Conservation (phyloP, 768 basidiomycete species). For the Clitopilus hobsonii region DNA sequence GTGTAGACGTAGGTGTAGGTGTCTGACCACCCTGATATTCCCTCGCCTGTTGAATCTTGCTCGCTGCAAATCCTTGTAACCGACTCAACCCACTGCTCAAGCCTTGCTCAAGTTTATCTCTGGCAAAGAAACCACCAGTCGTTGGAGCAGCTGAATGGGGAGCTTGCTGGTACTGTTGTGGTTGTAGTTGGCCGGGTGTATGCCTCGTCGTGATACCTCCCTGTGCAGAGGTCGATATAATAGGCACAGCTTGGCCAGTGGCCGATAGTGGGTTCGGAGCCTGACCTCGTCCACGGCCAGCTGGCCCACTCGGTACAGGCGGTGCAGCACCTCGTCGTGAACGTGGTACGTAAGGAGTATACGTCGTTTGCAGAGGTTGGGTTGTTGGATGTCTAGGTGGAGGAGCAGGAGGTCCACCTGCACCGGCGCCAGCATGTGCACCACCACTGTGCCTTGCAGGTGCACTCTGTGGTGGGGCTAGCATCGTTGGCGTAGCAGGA, state of each 20-base stretch:
- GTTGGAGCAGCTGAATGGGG: constrained; percentile 2
- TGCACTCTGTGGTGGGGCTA: constrained; percentile 35
- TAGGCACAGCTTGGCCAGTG: constrained; percentile 45
- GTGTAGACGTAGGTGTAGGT: neutral
- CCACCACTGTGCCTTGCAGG: constrained; percentile 43
- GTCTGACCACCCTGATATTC: neutral
- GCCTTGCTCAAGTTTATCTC: neutral
- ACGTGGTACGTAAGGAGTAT: constrained; percentile 79
- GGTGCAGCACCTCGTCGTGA: constrained; percentile 39
- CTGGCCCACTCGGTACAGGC: neutral
- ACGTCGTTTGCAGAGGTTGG: constrained; percentile 60
- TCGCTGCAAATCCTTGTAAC: neutral
- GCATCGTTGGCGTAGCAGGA: constrained; percentile 24
- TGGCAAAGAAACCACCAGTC: neutral
- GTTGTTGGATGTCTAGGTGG: constrained; percentile 37
- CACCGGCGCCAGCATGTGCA: constrained; percentile 32
- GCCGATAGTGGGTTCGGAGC: constrained; percentile 40
- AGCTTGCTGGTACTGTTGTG: constrained; percentile 8
- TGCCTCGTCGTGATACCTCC: constrained; percentile 49
- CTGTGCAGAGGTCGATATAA: constrained; percentile 63
- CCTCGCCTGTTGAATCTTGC: neutral
- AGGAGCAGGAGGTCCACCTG: constrained; percentile 70
- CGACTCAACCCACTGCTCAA: constrained; percentile 1
- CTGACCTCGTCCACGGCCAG: constrained; percentile 26
- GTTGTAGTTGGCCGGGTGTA: constrained; percentile 17